Conservation (phyloP, 805 yeast genomes). For the Wickerhamomyces rabaulensis region DNA sequence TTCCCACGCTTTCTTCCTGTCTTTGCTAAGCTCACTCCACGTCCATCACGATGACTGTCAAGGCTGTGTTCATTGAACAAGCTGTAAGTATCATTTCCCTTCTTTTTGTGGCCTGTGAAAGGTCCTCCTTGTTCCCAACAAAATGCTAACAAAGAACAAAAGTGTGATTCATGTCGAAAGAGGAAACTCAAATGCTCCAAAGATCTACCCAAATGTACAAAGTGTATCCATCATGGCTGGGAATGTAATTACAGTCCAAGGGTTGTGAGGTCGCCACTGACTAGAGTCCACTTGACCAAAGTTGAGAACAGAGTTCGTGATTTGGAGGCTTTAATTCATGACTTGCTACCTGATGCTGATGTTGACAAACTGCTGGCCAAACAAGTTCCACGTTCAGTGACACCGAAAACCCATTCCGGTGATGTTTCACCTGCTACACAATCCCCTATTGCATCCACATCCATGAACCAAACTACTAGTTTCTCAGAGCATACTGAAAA, state of each 20-base stretch:
- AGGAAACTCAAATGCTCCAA: conserved; percentile 79
- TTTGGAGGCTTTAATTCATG: conserved; percentile 39
- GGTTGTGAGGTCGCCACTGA: conserved; percentile 71
- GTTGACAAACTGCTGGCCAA: conserved; percentile 33
- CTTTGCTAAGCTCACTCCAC: too few species aligned
- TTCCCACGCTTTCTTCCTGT: too few species aligned
- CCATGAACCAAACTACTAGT: neutral
- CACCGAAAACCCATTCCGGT: conserved; percentile 1
- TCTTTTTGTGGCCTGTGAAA: neutral
- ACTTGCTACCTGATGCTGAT: conserved; percentile 40
- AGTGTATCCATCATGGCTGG: conserved; percentile 69
- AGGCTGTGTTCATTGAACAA: conserved; percentile 24
- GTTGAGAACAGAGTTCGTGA: conserved; percentile 56
- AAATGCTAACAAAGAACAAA: conserved; percentile 6
- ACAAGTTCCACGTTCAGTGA: conserved; percentile 9
- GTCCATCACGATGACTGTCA: conserved; percentile 3
- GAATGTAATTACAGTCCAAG: conserved; percentile 76
- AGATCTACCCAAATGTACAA: conserved; percentile 68
- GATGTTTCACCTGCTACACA: conserved; percentile 6
- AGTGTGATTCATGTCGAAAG: conserved; percentile 79
- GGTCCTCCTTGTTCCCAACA: neutral
- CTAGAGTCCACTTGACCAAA: conserved; percentile 72
- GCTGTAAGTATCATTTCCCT: conserved; percentile 16
- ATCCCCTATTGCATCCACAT: neutral
- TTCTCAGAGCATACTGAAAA: conserved; percentile 4